Conservation (phyloP, 139 green algal species). For the Ettlia oleoabundans region DNA sequence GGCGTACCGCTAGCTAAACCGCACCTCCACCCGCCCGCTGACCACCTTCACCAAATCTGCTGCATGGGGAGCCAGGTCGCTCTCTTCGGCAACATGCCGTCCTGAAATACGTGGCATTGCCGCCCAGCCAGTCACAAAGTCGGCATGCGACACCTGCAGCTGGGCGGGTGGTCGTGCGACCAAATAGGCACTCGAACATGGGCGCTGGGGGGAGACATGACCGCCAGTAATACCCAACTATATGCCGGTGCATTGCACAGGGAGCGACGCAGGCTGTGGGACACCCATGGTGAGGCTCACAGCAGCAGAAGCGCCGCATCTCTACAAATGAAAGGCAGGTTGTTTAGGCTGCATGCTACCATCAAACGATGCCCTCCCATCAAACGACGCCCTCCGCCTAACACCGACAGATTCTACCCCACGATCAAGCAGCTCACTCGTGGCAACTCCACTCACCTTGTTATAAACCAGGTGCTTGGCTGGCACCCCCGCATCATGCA, state of each 20-base stretch:
- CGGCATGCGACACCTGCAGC: slow-evolving; percentile 45
- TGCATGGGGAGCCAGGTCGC: slow-evolving; percentile 15
- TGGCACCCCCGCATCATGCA: slow-evolving; percentile 58
- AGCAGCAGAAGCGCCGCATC: background rate
- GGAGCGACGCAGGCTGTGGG: background rate
- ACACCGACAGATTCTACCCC: too few relatives aligned
- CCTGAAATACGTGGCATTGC: slow-evolving; percentile 13
- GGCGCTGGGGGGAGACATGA: too few relatives aligned
- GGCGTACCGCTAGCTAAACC: too few relatives aligned
- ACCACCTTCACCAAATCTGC: slow-evolving; percentile 33
- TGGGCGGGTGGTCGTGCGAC: too few relatives aligned
- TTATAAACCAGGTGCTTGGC: slow-evolving; percentile 72
- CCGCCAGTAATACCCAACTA: too few relatives aligned
- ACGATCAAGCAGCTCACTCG: background rate
- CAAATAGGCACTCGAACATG: too few relatives aligned
- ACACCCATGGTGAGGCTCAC: background rate
- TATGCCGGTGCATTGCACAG: too few relatives aligned
- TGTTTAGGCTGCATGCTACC: too few relatives aligned
- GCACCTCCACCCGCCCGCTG: background rate
- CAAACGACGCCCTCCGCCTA: too few relatives aligned
- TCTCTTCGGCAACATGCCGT: background rate
- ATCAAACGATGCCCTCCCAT: too few relatives aligned
- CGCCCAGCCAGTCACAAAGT: slow-evolving; percentile 56
- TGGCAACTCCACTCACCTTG: slow-evolving; percentile 20
- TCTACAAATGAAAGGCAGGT: background rate